Base-by-base conservation (phyloP, 2,329 filamentous ascomycete genomes). In the Beauveria sp. region DNA sequence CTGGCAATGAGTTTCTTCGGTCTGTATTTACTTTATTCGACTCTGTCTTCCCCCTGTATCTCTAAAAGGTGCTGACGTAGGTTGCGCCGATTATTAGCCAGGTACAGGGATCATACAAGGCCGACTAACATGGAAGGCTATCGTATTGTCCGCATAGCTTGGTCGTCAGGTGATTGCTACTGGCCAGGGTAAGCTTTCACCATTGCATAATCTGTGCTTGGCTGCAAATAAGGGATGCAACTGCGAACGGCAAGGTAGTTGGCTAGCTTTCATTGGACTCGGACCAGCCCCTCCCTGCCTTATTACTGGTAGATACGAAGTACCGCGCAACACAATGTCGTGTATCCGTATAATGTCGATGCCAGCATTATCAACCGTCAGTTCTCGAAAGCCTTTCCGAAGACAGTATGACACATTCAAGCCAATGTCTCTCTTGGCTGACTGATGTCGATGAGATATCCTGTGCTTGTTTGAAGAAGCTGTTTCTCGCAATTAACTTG, bases 101-200 rank as follows among this genome's bases (percentile, higher is more conserved):
- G 40, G 40, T 56, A 46, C 54, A 57, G 54, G 54, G 54, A 40
- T 57, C 45, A 49, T 18, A 10, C 26, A n/a, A 26, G 45, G 43
- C 40, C 26, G 53, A 46, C 53, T 34, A 45, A 45, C 34, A 56
- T 18, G 24, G 40, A 40, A 48, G 45, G 43, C 43, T 38, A 57
- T 57, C 54, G 28, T 45, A n/a, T 48, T 20, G 43, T 49, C 54
- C 58, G 58, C 58, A 60, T 60, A 52, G 48, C 26, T 45, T 60
- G n/a, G 31, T 24, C 20, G 58, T 60, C 58, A 60, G 58, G 58
- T 60, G 58, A 60, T 60, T 60, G 40, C 34, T 18, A 45, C 38
- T 60, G 24, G 38, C 12, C 49, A 46, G 28, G 54, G 54, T 46
- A 16, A 49, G 22, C 9, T 12, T 53, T 34, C n/a, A 40, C 18